Conservation (phyloP, 225 moss, liverwort and hornwort genomes). For the Rhytidiadelphus loreus region DNA sequence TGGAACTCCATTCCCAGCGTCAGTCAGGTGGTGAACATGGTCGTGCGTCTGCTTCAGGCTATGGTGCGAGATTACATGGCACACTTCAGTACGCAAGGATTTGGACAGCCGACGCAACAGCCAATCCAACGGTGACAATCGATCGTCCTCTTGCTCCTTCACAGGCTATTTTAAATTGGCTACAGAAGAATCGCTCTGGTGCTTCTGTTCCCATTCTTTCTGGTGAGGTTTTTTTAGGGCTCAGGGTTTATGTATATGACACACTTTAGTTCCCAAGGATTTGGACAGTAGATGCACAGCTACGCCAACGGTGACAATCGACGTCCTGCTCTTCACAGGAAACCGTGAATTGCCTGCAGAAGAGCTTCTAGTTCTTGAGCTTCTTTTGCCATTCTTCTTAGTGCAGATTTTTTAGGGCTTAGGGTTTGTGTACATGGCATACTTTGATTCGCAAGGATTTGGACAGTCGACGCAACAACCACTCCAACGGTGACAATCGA, state of each 20-base stretch:
- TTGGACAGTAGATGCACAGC: not conserved
- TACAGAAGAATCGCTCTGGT: not conserved
- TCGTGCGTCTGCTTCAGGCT: conserved; percentile 8
- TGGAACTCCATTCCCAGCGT: conserved; percentile 36
- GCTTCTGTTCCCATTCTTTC: not conserved
- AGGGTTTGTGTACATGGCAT: not conserved
- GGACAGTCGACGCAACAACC: not conserved
- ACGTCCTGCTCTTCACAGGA: not conserved
- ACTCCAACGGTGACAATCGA: not conserved
- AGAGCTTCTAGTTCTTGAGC: not conserved
- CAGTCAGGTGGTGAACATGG: conserved; percentile 5
- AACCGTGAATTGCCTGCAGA: not conserved
- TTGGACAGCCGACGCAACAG: conserved; percentile 3
- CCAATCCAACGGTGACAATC: not conserved
- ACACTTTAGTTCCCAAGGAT: not conserved
- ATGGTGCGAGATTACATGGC: conserved; percentile 24
- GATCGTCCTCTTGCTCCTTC: not conserved
- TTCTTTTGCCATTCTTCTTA: not conserved
- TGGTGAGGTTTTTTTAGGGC: not conserved
- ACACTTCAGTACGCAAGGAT: conserved; percentile 10
- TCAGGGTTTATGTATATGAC: not conserved
- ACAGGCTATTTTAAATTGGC: not conserved
- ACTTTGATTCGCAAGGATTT: not conserved
- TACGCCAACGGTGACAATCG: not conserved
- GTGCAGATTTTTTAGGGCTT: not conserved